phyloP scores from a whole-genome alignment of 2,329 filamentous ascomycete species.

The Colletotrichum sp. region DNA sequence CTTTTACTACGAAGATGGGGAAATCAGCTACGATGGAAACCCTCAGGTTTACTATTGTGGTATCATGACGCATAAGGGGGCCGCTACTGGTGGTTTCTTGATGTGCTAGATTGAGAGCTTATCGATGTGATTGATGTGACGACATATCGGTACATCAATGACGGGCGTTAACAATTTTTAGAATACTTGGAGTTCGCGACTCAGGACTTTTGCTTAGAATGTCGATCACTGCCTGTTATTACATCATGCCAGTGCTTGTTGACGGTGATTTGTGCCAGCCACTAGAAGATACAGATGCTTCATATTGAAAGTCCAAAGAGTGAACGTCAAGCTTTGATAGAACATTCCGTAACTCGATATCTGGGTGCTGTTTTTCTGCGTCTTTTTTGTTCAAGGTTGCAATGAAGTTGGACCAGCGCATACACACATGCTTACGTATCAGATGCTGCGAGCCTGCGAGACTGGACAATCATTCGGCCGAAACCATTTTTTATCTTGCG shows the following conservation, averaged over 20 bases:
- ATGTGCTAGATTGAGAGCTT: neutral
- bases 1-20: neutral
- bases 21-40: neutral
- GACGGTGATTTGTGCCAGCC: fast-evolving
- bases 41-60: neutral
- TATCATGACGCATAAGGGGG: neutral
- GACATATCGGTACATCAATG: neutral
- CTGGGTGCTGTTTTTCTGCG: neutral
- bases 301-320: neutral
- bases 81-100: neutral
- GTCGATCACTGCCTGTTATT: neutral
- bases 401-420: fast-evolving
- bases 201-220: neutral
- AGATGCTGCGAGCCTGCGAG: no score
- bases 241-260: neutral
- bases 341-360: fast-evolving
- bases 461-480: no score
- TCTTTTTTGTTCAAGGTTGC: neutral
- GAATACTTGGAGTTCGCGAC: neutral
- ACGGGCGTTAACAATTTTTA: fast-evolving
- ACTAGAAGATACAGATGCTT: fast-evolving
- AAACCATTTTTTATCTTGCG: no score
- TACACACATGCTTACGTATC: fast-evolving
- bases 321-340: fast-evolving
- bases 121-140: fast-evolving